Percentiles rank a stretch among this genome's conserved stretches.
Conservation (phyloP, 2,329 filamentous ascomycete genomes). For the Raffaelea ambrosiae region DNA sequence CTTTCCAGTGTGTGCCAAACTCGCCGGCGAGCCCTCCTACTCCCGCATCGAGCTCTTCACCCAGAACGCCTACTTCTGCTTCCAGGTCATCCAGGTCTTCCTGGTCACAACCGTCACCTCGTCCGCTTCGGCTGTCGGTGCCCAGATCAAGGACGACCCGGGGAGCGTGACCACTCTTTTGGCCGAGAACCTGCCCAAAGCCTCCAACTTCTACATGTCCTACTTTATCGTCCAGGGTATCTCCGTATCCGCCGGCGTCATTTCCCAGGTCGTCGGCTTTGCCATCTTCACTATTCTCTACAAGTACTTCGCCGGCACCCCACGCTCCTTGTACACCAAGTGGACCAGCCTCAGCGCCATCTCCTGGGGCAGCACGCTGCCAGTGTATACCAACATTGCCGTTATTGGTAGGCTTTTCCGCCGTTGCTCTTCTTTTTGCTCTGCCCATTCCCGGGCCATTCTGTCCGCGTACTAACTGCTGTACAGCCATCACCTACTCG, state of each 20-base stretch:
- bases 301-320: slow-evolving; percentile 66
- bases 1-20: slow-evolving; percentile 69
- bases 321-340: slow-evolving; percentile 68
- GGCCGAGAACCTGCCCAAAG: slow-evolving; percentile 65
- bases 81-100: slow-evolving; percentile 83
- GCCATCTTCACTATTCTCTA: slow-evolving; percentile 67
- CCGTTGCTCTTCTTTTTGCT: neutral
- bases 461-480: slow-evolving; percentile 11
- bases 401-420: slow-evolving; percentile 56
- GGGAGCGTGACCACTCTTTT: slow-evolving; percentile 53
- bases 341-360: slow-evolving; percentile 68
- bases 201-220: slow-evolving; percentile 90
- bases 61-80: slow-evolving; percentile 85
- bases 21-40: slow-evolving; percentile 70
- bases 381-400: slow-evolving; percentile 71
- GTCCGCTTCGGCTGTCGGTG: slow-evolving; percentile 62
- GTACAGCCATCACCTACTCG: slow-evolving; percentile 63
- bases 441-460: neutral
- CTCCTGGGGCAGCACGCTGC: slow-evolving; percentile 77
- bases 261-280: slow-evolving; percentile 66
- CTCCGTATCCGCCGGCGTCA: slow-evolving; percentile 62
- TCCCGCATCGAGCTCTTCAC: slow-evolving; percentile 80
- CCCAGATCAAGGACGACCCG: slow-evolving; percentile 56
- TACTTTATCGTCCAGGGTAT: slow-evolving; percentile 93
- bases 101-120: slow-evolving; percentile 74